phyloP scores from a whole-genome alignment of 176 grass and related monocot species.

The Oryza longistaminata region DNA sequence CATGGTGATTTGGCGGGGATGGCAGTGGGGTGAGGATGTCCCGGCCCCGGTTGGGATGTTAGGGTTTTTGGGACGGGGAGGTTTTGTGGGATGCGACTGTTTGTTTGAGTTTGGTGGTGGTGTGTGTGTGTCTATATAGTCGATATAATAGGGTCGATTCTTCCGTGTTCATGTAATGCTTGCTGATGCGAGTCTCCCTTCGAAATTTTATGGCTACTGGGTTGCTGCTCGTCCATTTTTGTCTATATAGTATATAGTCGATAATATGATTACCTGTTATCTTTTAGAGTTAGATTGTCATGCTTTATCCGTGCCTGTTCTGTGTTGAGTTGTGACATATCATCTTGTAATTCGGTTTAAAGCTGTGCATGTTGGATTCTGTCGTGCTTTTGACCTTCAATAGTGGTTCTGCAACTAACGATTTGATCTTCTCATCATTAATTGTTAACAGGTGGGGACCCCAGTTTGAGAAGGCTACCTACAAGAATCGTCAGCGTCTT shows the following conservation, averaged over 20 bases:
- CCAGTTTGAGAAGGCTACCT: conserved; percentile 69
- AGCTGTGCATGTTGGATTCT: neutral
- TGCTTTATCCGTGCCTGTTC: neutral
- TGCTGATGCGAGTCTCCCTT: neutral
- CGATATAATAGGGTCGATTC: neutral
- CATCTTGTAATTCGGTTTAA: neutral
- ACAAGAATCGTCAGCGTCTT: conserved; percentile 76
- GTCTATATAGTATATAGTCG: neutral
- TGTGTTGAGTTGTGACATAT: neutral
- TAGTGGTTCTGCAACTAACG: conserved; percentile 16
- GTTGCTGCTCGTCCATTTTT: neutral
- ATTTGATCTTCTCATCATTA: conserved; percentile 39
- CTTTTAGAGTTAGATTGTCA: neutral
- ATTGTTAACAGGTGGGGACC: conserved; percentile 70
- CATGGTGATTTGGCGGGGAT: conserved; percentile 15
- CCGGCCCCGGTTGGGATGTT: conserved; percentile 3
- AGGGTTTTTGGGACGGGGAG: conserved; percentile 46
- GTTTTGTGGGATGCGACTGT: conserved; percentile 24
- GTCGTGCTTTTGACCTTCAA: neutral
- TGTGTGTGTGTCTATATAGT: neutral
- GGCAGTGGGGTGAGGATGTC: neutral
- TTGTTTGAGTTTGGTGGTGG: neutral
- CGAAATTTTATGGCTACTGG: conserved; percentile 3
- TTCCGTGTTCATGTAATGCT: neutral
- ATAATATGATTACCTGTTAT: neutral